phyloP scores from a whole-genome alignment of 2,329 filamentous ascomycete genomes.

The Raffaelea deltoideospora region DNA sequence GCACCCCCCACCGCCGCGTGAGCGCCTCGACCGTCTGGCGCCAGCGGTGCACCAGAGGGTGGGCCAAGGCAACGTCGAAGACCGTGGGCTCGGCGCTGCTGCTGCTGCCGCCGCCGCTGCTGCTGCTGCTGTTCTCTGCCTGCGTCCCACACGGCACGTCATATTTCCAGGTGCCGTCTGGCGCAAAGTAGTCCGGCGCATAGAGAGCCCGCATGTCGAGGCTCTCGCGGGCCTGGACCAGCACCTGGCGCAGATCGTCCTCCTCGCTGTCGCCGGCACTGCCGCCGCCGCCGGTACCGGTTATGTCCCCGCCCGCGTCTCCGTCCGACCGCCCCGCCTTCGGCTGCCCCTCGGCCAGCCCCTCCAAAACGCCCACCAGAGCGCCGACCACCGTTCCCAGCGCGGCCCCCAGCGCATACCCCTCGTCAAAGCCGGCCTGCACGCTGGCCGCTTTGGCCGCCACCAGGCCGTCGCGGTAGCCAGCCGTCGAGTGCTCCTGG shows the following conservation, averaged over 20 bases:
- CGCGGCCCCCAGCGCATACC: conserved; percentile 69
- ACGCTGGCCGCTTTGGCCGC: conserved; percentile 60
- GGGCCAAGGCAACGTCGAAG: conserved; percentile 46
- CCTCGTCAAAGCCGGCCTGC: conserved; percentile 83
- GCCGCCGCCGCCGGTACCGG: background rate
- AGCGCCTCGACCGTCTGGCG: conserved; percentile 24
- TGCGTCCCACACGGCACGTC: conserved; percentile 21
- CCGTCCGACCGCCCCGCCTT: conserved; percentile 11
- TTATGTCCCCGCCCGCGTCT: conserved; percentile 9
- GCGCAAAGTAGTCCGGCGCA: conserved; percentile 47
- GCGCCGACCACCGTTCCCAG: conserved; percentile 62
- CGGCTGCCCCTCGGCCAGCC: conserved; percentile 27
- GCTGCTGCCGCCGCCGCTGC: conserved; percentile 13
- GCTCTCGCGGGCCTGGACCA: conserved; percentile 39
- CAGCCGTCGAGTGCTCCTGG: conserved; percentile 64
- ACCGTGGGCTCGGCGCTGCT: conserved; percentile 33
- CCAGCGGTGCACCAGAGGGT: conserved; percentile 56
- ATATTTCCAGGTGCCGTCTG: conserved; percentile 59
- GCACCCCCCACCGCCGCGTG: conserved; percentile 15
- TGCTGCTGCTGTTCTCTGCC: conserved; percentile 11
- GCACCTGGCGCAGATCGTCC: conserved; percentile 14
- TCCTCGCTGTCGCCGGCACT: no score
- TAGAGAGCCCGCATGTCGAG: conserved; percentile 50
- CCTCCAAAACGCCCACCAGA: conserved; percentile 64
- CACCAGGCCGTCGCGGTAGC: conserved; percentile 79